These are phyloP conservation scores for Brassica cretica DNA, from an alignment of 345 rosid species.

Conservation along the genomic window DNA sequence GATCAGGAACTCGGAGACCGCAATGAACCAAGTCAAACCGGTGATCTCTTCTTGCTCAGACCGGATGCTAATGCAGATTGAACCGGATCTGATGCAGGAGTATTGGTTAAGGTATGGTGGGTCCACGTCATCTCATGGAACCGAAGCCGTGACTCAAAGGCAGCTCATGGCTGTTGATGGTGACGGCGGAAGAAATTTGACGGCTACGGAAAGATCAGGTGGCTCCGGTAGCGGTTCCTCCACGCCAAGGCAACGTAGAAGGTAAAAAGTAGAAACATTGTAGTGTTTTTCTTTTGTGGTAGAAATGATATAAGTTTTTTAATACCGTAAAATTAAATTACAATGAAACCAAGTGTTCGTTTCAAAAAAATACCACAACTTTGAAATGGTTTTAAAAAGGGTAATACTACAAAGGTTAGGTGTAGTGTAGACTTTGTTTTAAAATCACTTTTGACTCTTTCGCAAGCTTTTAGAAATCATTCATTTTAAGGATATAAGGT, in stretches of 20 bases:
- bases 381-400: not conserved
- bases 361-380: not conserved
- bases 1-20: slow-evolving; percentile 20
- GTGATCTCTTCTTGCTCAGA: slow-evolving; percentile 12
- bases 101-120: slow-evolving; percentile 41
- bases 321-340: not conserved
- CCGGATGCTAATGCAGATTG: slow-evolving; percentile 36
- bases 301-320: not conserved
- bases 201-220: slow-evolving; percentile 12
- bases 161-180: slow-evolving; percentile 21
- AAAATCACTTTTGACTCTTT: not conserved
- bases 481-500: not conserved
- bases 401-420: not conserved
- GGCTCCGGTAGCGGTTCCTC: slow-evolving; percentile 35
- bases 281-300: not conserved
- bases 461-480: not conserved
- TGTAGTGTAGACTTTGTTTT: not conserved
- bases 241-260: slow-evolving; percentile 45
- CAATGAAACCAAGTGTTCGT: not conserved
- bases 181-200: slow-evolving; percentile 17
- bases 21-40: slow-evolving; percentile 4
- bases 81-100: slow-evolving; percentile 39
- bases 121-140: slow-evolving; percentile 22
- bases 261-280: slow-evolving; percentile 33
- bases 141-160: slow-evolving; percentile 14